Evolutionary conservation across 2,329 filamentous ascomycete genomes (phyloP).

Genomic region (Ustulina deusta): DNA sequence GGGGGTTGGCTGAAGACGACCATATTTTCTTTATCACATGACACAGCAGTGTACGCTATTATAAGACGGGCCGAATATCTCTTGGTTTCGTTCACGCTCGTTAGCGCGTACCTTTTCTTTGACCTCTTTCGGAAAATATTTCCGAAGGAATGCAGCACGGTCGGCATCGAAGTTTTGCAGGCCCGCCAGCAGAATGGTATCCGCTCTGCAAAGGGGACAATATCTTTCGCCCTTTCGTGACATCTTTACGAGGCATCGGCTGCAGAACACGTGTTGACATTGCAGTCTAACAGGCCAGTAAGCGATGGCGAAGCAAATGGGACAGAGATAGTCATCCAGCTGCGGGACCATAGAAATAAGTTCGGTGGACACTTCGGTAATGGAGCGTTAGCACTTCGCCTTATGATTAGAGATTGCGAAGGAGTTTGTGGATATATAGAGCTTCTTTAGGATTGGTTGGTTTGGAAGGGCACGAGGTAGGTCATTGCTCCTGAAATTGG

Average conservation of each 20-base stretch:
- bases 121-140: conserved; percentile 79
- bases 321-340: conserved; percentile 85
- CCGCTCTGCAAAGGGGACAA: conserved; percentile 81
- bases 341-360: conserved; percentile 81
- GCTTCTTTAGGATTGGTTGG: background rate
- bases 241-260: conserved; percentile 83
- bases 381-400: conserved; percentile 24
- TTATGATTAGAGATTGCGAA: background rate
- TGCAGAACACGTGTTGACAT: conserved; percentile 85
- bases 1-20: background rate
- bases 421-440: background rate
- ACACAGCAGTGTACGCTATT: conserved; percentile 68
- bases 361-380: conserved; percentile 72
- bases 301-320: conserved; percentile 82
- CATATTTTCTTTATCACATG: conserved; percentile 61
- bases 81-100: conserved; percentile 78
- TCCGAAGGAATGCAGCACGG: conserved; percentile 75
- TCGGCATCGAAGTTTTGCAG: conserved; percentile 77
- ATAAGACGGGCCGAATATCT: conserved; percentile 77
- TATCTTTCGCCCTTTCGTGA: conserved; percentile 75
- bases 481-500: background rate
- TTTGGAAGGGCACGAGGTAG: too few species aligned
- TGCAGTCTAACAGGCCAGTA: conserved; percentile 83
- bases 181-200: conserved; percentile 78
- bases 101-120: conserved; percentile 77